These are phyloP conservation scores for Trypanosoma cruzi DNA, from an alignment of 208 protist species.

Conservation along the genomic window DNA sequence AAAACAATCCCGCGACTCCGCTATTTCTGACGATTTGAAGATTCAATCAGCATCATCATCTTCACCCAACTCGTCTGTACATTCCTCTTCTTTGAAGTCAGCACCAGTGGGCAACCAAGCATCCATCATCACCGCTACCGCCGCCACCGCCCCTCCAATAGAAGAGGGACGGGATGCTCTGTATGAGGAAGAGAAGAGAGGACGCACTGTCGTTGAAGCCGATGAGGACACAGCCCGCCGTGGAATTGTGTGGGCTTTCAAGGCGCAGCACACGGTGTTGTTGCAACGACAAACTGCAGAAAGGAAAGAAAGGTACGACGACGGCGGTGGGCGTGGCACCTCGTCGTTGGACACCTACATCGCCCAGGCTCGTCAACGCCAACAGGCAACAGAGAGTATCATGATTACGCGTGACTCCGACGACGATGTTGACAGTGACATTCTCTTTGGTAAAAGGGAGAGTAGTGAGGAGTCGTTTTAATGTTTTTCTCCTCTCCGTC, in stretches of 20 bases:
- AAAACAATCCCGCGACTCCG: background rate
- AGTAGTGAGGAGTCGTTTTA: conserved; percentile 32
- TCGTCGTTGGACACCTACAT: conserved; percentile 17
- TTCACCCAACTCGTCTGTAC: background rate
- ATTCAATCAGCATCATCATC: conserved; percentile 3
- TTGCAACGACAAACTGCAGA: conserved; percentile 24
- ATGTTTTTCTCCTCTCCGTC: background rate
- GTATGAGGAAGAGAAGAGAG: conserved; percentile 25
- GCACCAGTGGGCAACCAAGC: background rate
- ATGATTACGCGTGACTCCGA: conserved; percentile 13
- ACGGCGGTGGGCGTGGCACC: background rate
- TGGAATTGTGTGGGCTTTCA: conserved; percentile 63
- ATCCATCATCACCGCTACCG: background rate
- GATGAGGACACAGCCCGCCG: conserved; percentile 43
- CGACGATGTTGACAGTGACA: conserved; percentile 30
- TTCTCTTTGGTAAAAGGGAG: conserved; percentile 20
- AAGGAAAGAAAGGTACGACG: background rate
- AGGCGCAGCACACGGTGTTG: conserved; percentile 44
- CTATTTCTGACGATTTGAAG: background rate
- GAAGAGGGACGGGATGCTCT: background rate
- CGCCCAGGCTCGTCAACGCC: background rate
- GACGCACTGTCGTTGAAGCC: conserved; percentile 30
- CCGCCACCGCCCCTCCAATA: background rate
- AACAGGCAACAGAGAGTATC: conserved; percentile 1
- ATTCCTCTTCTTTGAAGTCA: background rate